These are phyloP conservation scores for Blastobotrys raffinosifermentans DNA, from an alignment of 1,139 yeast species.

Conservation along the genomic window DNA sequence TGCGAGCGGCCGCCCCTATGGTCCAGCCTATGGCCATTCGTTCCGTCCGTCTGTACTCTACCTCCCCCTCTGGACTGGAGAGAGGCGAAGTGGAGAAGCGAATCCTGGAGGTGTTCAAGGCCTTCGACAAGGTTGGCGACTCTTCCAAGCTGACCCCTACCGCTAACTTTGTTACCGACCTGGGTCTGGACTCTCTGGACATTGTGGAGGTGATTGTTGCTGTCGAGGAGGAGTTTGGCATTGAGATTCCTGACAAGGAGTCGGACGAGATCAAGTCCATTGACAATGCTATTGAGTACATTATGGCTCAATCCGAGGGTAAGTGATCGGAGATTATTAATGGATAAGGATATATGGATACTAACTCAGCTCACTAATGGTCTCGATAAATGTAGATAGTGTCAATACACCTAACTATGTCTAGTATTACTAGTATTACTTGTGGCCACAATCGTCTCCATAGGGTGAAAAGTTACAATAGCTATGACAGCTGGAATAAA, in stretches of 20 bases:
- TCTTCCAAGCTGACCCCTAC: constrained; percentile 38
- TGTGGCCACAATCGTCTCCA: too few relatives aligned
- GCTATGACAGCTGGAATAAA: too few relatives aligned
- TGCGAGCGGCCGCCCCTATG: constrained; percentile 10
- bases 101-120: constrained; percentile 70
- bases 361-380: neutral
- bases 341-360: neutral
- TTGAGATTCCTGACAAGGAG: constrained; percentile 69
- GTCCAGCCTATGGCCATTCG: too few relatives aligned
- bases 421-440: too few relatives aligned
- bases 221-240: constrained; percentile 61
- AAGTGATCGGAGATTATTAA: constrained; percentile 12
- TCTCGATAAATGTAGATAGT: too few relatives aligned
- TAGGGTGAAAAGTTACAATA: too few relatives aligned
- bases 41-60: constrained; percentile 11
- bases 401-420: too few relatives aligned
- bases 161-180: constrained; percentile 64
- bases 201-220: constrained; percentile 89
- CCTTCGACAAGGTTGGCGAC: constrained; percentile 55
- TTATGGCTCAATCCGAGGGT: constrained; percentile 55
- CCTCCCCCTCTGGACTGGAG: constrained; percentile 7
- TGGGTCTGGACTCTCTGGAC: constrained; percentile 83
- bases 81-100: constrained; percentile 57
- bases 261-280: constrained; percentile 81
- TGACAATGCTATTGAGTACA: constrained; percentile 74